Conservation (phyloP, 2,329 filamentous ascomycete genomes). For the Monilinia vaccinii-corymbosi region DNA sequence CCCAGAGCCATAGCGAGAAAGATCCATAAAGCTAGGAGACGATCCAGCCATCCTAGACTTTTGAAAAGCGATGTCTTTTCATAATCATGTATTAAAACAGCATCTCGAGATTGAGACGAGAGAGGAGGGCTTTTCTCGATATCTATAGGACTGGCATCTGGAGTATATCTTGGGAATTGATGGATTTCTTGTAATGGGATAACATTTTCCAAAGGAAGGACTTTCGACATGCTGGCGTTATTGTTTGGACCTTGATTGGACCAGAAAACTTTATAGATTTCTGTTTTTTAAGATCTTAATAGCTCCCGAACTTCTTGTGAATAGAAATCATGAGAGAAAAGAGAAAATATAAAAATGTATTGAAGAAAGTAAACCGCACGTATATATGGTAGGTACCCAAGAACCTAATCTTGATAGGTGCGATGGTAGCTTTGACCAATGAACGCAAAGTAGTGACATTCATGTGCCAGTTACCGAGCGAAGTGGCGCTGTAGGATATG, state of each 20-base stretch:
- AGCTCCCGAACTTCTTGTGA: background rate
- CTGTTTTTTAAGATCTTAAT: background rate
- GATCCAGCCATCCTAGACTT: slow-evolving; percentile 38
- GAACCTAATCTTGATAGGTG: background rate
- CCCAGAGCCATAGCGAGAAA: slow-evolving; percentile 57
- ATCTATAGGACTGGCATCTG: background rate
- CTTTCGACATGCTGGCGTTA: background rate
- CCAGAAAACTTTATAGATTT: background rate
- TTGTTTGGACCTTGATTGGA: background rate
- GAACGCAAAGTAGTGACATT: background rate
- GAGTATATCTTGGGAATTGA: background rate
- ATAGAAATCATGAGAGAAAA: background rate
- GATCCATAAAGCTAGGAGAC: slow-evolving; percentile 49
- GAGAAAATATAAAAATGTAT: background rate
- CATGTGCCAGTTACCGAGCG: background rate
- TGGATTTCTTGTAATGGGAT: background rate
- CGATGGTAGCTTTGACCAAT: background rate
- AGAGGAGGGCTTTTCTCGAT: background rate
- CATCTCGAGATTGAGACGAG: background rate
- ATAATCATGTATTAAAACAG: background rate
- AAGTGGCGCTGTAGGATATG: background rate
- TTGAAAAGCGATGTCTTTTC: slow-evolving; percentile 17
- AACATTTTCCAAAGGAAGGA: background rate
- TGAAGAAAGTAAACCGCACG: background rate
- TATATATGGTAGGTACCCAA: background rate